These are phyloP conservation scores for Claviceps purpurea DNA, from an alignment of 2,329 filamentous ascomycete genomes.

Conservation along the genomic window DNA sequence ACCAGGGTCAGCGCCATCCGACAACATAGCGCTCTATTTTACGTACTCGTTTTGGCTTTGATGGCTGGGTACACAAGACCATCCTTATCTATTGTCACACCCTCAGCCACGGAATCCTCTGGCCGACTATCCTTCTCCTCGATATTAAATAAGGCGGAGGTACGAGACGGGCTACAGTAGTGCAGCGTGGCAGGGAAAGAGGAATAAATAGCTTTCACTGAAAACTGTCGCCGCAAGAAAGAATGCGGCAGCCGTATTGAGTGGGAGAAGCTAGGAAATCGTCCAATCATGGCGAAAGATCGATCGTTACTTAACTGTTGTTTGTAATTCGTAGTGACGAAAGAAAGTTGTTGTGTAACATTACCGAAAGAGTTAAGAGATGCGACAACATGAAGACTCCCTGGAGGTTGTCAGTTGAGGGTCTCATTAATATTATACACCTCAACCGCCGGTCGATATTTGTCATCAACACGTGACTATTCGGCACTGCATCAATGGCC, in stretches of 20 bases:
- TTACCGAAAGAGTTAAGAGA: too few relatives aligned
- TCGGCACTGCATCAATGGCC: too few relatives aligned
- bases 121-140: conserved; percentile 1
- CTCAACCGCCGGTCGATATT: too few relatives aligned
- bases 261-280: neutral
- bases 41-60: neutral
- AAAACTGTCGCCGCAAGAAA: conserved; percentile 2
- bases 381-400: too few relatives aligned
- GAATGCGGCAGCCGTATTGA: neutral
- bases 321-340: neutral
- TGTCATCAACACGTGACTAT: too few relatives aligned
- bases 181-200: conserved; percentile 7
- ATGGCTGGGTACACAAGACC: conserved; percentile 9
- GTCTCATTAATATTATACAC: too few relatives aligned
- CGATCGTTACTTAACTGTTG: neutral
- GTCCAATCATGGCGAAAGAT: neutral
- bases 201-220: conserved; percentile 10
- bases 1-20: neutral
- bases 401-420: too few relatives aligned
- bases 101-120: conserved; percentile 5
- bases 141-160: conserved; percentile 6
- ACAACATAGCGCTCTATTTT: neutral
- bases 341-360: neutral
- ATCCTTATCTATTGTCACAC: conserved; percentile 2
- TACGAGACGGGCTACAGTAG: conserved; percentile 7